A percentile compares a stretch with the other conserved stretches of the same genome.
Conservation (phyloP, 2,329 filamentous ascomycete genomes). For the Fonsecaea pugnacius region DNA sequence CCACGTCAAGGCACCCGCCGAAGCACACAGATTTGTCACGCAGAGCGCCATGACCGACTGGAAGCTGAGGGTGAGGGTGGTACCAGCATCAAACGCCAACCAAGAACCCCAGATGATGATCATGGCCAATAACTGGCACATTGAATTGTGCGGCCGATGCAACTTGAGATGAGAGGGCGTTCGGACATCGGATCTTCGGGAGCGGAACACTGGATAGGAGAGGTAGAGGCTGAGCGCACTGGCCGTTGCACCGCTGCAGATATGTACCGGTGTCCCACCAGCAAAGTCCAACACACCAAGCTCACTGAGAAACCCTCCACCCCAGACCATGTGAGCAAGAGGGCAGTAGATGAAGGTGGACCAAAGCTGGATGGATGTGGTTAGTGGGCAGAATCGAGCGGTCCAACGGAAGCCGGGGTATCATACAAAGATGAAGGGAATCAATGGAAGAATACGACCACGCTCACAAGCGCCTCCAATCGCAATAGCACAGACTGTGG, state of each 20-base stretch:
- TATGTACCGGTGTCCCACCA: constrained; percentile 75
- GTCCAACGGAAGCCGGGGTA: not conserved
- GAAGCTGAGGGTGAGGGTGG: constrained; percentile 55
- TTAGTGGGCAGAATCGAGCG: constrained; percentile 16
- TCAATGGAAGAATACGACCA: constrained; percentile 52
- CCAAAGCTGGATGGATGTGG: constrained; percentile 55
- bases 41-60: constrained; percentile 57
- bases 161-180: constrained; percentile 53
- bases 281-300: constrained; percentile 75
- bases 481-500: constrained; percentile 58
- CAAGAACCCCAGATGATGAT: constrained; percentile 59
- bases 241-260: constrained; percentile 65
- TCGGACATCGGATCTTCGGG: constrained; percentile 49
- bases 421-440: constrained; percentile 53
- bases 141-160: constrained; percentile 55
- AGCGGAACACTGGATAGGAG: constrained; percentile 56
- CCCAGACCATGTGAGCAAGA: constrained; percentile 79
- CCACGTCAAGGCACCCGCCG: constrained; percentile 55
- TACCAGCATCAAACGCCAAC: constrained; percentile 58
- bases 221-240: constrained; percentile 53
- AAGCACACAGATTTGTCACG: constrained; percentile 56
- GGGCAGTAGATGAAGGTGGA: constrained; percentile 70
- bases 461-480: constrained; percentile 56
- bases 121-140: constrained; percentile 54
- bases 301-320: constrained; percentile 72